Evolutionary conservation across 2,329 filamentous ascomycete genomes (phyloP).

Genomic region (Pseudovirgaria hyperparasitica): DNA sequence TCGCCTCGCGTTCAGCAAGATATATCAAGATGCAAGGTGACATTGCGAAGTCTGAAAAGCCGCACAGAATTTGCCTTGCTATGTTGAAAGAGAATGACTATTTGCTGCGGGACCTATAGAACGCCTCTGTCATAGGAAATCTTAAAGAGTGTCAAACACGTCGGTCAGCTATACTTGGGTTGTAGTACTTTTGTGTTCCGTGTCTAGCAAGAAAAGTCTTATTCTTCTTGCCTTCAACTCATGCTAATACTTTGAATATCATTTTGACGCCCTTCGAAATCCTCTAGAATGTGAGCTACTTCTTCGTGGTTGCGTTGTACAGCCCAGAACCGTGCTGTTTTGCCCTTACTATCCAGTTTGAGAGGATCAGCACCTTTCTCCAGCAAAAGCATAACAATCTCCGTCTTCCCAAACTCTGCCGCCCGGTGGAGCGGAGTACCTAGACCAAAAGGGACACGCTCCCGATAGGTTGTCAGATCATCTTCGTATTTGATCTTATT

Average conservation of each 20-base stretch:
- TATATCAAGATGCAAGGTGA: no score
- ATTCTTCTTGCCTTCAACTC: no score
- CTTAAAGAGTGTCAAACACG: no score
- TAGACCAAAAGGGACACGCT: slow-evolving; percentile 1
- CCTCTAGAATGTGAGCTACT: slow-evolving; percentile 1
- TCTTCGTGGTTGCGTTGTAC: neutral
- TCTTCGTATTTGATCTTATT: slow-evolving; percentile 1
- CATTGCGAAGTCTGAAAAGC: no score
- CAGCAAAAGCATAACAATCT: slow-evolving; percentile 1
- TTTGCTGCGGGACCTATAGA: no score
- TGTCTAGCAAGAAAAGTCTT: no score
- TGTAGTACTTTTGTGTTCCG: no score
- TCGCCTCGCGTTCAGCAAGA: no score
- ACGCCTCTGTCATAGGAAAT: no score
- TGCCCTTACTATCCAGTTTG: slow-evolving; percentile 1
- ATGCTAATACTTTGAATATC: neutral
- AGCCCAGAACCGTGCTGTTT: slow-evolving; percentile 1
- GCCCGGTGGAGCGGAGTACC: slow-evolving; percentile 1
- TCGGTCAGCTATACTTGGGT: no score
- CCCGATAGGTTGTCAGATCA: neutral
- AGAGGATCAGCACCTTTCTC: slow-evolving; percentile 1
- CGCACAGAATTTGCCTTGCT: no score
- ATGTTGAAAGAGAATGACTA: no score
- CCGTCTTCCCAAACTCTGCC: slow-evolving; percentile 1
- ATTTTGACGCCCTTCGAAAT: neutral